phyloP scores from a whole-genome alignment of 768 basidiomycete genomes.

The Melanogaster broomeanus region DNA sequence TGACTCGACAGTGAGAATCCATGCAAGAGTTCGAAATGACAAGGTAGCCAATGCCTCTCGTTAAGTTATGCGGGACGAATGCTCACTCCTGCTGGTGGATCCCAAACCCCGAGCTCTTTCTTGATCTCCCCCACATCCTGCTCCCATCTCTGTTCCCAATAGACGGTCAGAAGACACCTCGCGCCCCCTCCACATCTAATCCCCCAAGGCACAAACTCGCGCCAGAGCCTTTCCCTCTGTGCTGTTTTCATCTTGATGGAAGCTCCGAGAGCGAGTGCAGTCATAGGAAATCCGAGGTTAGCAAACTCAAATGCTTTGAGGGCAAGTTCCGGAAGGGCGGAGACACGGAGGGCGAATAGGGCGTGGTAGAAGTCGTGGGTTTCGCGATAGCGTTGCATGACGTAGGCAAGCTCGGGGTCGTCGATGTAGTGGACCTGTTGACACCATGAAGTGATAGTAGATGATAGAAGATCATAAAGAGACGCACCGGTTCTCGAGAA shows the following conservation, averaged over 20 bases:
- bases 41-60: neutral
- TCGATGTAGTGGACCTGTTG: slow-evolving; percentile 88
- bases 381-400: slow-evolving; percentile 97
- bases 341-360: slow-evolving; percentile 84
- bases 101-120: slow-evolving; percentile 81
- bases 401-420: slow-evolving; percentile 94
- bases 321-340: slow-evolving; percentile 88
- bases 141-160: slow-evolving; percentile 96
- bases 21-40: neutral
- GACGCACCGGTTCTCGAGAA: slow-evolving; percentile 81
- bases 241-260: slow-evolving; percentile 35
- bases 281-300: slow-evolving; percentile 89
- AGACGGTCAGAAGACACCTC: slow-evolving; percentile 80
- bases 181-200: slow-evolving; percentile 77
- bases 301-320: slow-evolving; percentile 94
- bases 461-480: neutral
- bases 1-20: neutral
- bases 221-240: slow-evolving; percentile 60
- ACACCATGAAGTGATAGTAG: slow-evolving; percentile 1
- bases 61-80: slow-evolving; percentile 9
- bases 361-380: slow-evolving; percentile 98
- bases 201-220: slow-evolving; percentile 93
- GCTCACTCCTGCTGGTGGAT: slow-evolving; percentile 55
- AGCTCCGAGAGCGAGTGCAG: slow-evolving; percentile 70
- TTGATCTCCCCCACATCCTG: slow-evolving; percentile 82